Conservation (phyloP, 1,139 yeast species). For the Magnusiomyces tetraspermus region DNA sequence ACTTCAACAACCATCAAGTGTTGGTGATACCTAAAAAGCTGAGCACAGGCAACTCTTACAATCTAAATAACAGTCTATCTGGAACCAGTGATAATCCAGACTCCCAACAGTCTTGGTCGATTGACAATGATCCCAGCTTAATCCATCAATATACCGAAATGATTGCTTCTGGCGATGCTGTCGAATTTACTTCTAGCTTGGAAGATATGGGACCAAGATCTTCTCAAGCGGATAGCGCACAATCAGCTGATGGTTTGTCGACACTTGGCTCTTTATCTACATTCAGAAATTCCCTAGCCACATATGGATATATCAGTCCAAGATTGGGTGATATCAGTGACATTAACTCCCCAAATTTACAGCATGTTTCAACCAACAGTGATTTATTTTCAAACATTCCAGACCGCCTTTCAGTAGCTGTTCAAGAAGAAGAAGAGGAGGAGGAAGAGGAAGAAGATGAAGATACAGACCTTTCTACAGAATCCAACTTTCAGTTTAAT, state of each 20-base stretch:
- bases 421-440: background rate
- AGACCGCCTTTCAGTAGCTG: background rate
- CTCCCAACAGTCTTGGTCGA: background rate
- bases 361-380: no score
- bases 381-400: no score
- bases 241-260: background rate
- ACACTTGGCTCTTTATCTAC: background rate
- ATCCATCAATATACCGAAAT: slow-evolving; percentile 10
- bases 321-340: no score
- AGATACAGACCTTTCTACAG: background rate
- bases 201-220: background rate
- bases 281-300: no score
- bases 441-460: background rate
- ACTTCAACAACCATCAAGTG: slow-evolving; percentile 66
- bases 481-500: background rate
- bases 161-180: slow-evolving; percentile 12
- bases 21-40: slow-evolving; percentile 26
- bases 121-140: background rate
- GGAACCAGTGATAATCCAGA: background rate
- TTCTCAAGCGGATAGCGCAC: background rate
- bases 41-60: background rate
- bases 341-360: no score
- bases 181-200: background rate
- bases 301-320: no score
- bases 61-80: background rate